Percentiles rank a stretch among this genome's conserved stretches.
Conservation (phyloP, 2,329 filamentous ascomycete species). For the Coniochaeta ligniaria region DNA sequence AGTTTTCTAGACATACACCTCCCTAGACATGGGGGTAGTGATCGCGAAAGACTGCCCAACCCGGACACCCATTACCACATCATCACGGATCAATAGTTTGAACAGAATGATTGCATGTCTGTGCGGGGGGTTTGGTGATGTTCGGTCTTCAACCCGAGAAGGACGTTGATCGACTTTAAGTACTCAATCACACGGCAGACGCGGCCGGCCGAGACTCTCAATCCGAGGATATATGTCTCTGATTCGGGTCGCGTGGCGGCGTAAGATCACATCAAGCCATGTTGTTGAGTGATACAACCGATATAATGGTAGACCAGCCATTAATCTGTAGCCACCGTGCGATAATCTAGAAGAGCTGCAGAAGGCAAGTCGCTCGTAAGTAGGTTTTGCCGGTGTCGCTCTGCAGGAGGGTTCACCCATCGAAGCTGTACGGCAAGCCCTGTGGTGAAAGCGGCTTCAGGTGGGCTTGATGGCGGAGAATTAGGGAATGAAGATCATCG, state of each 20-base stretch:
- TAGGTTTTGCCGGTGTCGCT: not conserved
- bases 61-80: not conserved
- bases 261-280: not conserved
- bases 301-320: not conserved
- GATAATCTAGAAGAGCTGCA: not conserved
- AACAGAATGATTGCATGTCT: not conserved
- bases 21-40: not conserved
- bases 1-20: not conserved
- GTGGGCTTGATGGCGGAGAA: not conserved
- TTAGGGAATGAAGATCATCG: not conserved
- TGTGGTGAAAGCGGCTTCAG: not conserved
- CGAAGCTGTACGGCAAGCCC: not conserved
- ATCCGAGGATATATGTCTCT: not conserved
- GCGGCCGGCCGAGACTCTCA: constrained; percentile 3
- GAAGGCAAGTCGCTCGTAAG: not conserved
- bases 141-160: not conserved
- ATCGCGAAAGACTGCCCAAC: not conserved
- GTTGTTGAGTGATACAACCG: not conserved
- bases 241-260: not conserved
- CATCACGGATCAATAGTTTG: constrained; percentile 1
- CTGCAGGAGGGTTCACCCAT: not conserved
- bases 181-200: constrained; percentile 5
- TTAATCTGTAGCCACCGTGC: not conserved
- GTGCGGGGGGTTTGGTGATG: not conserved
- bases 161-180: not conserved